A percentile compares a stretch with the other conserved stretches of the same genome.
phyloP scores from a whole-genome alignment of 2,329 filamentous ascomycete genomes.

The Delphinella strobiligena region DNA sequence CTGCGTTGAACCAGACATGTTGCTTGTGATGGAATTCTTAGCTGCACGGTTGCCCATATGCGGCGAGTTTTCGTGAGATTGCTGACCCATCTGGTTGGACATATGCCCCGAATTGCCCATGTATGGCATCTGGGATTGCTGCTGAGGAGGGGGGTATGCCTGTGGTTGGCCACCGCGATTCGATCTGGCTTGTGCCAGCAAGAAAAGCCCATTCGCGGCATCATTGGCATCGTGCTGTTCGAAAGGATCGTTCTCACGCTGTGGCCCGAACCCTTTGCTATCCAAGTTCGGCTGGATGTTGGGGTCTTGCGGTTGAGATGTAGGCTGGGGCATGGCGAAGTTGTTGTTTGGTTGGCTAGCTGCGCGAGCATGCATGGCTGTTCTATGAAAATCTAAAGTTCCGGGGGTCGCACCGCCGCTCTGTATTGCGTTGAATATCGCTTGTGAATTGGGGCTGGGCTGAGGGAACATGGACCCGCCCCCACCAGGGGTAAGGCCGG shows the following conservation, averaged over 20 bases:
- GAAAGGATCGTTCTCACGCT: conserved; percentile 49
- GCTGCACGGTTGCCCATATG: conserved; percentile 24
- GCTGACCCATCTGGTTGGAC: conserved; percentile 29
- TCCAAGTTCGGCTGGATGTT: conserved; percentile 22
- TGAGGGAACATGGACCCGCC: conserved; percentile 96
- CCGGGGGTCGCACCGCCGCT: conserved; percentile 77
- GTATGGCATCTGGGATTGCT: conserved; percentile 25
- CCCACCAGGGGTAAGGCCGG: conserved; percentile 84
- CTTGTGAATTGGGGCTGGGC: conserved; percentile 75
- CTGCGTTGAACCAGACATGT: conserved; percentile 37
- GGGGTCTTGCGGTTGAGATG: conserved; percentile 30
- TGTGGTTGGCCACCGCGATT: conserved; percentile 39
- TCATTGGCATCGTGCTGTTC: conserved; percentile 85
- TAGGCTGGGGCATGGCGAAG: conserved; percentile 26
- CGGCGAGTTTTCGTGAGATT: conserved; percentile 13
- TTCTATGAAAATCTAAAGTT: conserved; percentile 89
- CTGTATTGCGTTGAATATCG: conserved; percentile 66
- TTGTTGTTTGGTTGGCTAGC: conserved; percentile 30
- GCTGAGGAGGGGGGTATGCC: conserved; percentile 31
- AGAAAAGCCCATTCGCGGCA: conserved; percentile 85
- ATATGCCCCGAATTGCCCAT: conserved; percentile 29
- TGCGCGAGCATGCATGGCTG: conserved; percentile 69
- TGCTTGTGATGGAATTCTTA: conserved; percentile 46
- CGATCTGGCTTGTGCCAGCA: conserved; percentile 67
- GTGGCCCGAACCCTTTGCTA: conserved; percentile 14